phyloP scores from a whole-genome alignment of 2,329 filamentous ascomycete genomes.

The Fonsecaea multimorphosa region DNA sequence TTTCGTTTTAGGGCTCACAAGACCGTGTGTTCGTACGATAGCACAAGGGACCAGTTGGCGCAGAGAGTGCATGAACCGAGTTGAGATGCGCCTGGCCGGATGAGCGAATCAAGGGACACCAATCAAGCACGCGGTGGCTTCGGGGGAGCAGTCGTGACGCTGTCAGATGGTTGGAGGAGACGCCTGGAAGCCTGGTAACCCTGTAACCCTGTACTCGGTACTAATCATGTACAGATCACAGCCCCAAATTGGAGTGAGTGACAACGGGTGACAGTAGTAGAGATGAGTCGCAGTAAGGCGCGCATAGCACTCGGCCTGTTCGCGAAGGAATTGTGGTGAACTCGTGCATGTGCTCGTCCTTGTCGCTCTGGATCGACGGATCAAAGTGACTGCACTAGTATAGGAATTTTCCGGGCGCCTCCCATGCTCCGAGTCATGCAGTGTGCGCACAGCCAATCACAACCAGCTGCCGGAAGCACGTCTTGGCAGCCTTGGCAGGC shows the following conservation, averaged over 20 bases:
- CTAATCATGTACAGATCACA: not conserved
- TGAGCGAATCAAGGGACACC: slow-evolving; percentile 30
- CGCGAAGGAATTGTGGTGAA: not conserved
- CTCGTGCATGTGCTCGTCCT: not conserved
- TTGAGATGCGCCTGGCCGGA: slow-evolving; percentile 16
- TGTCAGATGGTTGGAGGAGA: slow-evolving; percentile 14
- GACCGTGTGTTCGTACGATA: slow-evolving; percentile 11
- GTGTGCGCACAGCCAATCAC: not conserved
- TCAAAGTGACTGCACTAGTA: not conserved
- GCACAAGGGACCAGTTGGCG: slow-evolving; percentile 11
- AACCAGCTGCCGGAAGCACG: too few relatives aligned
- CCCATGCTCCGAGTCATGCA: too few relatives aligned
- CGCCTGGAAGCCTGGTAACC: not conserved
- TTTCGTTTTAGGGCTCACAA: slow-evolving; percentile 12
- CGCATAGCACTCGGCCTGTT: not conserved
- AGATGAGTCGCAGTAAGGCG: not conserved
- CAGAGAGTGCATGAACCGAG: slow-evolving; percentile 19
- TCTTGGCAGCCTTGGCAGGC: not conserved
- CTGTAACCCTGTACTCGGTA: not conserved
- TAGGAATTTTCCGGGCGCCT: not conserved
- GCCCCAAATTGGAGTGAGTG: not conserved
- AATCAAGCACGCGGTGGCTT: slow-evolving; percentile 32
- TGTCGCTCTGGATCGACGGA: too few relatives aligned
- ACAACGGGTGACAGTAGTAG: too few relatives aligned
- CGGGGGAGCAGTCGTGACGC: slow-evolving; percentile 18